phyloP scores from a whole-genome alignment of 176 grass and related monocot genomes.

The Aegilops sharonensis region DNA sequence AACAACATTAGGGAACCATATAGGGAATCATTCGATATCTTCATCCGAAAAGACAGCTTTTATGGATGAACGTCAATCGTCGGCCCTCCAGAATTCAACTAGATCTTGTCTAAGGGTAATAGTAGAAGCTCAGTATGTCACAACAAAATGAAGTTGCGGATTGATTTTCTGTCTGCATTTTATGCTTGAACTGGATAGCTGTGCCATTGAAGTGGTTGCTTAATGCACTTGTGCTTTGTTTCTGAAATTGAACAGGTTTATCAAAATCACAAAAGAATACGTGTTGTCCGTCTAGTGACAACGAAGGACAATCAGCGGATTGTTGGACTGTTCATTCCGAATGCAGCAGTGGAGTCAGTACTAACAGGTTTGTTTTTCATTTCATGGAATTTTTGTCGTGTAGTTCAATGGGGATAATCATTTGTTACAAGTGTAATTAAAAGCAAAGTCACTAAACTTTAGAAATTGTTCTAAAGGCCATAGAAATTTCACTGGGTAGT shows the following conservation, averaged over 20 bases:
- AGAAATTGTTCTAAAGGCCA: not conserved
- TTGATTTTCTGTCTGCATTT: not conserved
- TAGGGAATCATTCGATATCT: not conserved
- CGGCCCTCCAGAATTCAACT: not conserved
- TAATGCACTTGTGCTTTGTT: slow-evolving; percentile 27
- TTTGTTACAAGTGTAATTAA: not conserved
- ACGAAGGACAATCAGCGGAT: slow-evolving; percentile 63
- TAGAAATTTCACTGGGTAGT: not conserved
- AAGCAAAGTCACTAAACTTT: not conserved
- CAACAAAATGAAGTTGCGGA: slow-evolving; percentile 12
- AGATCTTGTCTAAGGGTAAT: not conserved
- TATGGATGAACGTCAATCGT: not conserved
- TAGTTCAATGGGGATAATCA: not conserved
- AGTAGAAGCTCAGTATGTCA: not conserved
- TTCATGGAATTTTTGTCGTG: not conserved
- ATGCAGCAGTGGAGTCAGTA: slow-evolving; percentile 87
- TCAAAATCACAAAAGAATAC: slow-evolving; percentile 73
- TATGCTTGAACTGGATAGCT: not conserved
- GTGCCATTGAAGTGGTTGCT: slow-evolving; percentile 29
- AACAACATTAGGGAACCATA: slow-evolving; percentile 9
- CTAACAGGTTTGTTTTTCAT: slow-evolving; percentile 68
- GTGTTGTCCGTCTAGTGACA: slow-evolving; percentile 83
- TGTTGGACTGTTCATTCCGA: slow-evolving; percentile 83
- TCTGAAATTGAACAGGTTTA: slow-evolving; percentile 47
- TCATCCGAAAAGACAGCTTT: not conserved